Conservation (phyloP, 805 yeast genomes). For the Phaffomyces antillensis region DNA sequence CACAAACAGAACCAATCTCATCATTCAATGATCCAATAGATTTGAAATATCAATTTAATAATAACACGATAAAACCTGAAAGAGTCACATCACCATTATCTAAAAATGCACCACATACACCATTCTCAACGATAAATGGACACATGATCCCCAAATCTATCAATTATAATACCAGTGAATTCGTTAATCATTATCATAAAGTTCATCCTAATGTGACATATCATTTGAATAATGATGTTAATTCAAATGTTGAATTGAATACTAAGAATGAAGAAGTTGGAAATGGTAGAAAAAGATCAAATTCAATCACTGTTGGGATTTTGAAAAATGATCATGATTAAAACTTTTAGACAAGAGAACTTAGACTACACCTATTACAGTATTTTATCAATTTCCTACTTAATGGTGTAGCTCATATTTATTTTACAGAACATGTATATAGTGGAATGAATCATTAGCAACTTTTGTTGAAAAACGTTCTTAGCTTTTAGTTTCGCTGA, state of each 20-base stretch:
- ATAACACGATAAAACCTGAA: background rate
- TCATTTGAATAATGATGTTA: background rate
- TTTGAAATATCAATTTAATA: background rate
- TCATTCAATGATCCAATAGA: background rate
- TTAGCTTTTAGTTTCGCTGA: no score
- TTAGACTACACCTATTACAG: no score
- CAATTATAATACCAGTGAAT: slow-evolving; percentile 5
- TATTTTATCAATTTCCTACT: no score
- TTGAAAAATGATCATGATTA: background rate
- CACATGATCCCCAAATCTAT: slow-evolving; percentile 16
- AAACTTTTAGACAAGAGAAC: no score
- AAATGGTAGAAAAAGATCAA: slow-evolving; percentile 14
- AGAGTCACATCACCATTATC: slow-evolving; percentile 30
- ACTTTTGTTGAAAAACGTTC: no score
- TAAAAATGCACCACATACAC: slow-evolving; percentile 28
- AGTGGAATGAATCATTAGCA: no score
- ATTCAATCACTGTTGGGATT: slow-evolving; percentile 21
- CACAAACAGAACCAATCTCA: background rate
- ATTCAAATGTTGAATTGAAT: background rate
- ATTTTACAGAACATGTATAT: no score
- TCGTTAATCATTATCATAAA: slow-evolving; percentile 38
- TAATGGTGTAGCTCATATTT: no score
- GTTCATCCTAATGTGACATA: slow-evolving; percentile 22
- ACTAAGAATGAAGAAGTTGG: background rate
- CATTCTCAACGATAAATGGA: slow-evolving; percentile 23